Conservation (phyloP, 2,329 filamentous ascomycete genomes). For the Colletotrichum brevisporum region DNA sequence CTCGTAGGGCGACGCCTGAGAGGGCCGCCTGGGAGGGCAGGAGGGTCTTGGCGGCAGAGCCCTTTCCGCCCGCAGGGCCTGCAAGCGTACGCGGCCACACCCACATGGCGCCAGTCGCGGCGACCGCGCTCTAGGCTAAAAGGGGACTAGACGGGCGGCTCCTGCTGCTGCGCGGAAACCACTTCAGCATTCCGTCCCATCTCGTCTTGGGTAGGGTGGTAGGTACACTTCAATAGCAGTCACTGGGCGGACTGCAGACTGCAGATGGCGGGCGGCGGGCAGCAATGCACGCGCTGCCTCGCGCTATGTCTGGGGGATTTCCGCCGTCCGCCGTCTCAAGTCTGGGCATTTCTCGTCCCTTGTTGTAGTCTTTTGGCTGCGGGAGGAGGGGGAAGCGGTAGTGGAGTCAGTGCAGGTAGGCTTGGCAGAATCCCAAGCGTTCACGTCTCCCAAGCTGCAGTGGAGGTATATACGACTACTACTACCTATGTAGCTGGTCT, state of each 20-base stretch:
- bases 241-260: not conserved
- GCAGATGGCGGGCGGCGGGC: not conserved
- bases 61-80: conserved; percentile 30
- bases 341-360: conserved; percentile 18
- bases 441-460: no score
- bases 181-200: not conserved
- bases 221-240: not conserved
- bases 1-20: conserved; percentile 6
- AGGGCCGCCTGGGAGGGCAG: not conserved
- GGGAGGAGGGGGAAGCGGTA: conserved; percentile 9
- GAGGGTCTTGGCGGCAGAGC: conserved; percentile 32
- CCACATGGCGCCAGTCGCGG: conserved; percentile 30
- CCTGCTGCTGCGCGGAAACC: not conserved
- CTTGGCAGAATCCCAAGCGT: conserved; percentile 4
- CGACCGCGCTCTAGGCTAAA: conserved; percentile 10
- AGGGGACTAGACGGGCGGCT: conserved; percentile 11
- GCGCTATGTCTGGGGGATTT: not conserved
- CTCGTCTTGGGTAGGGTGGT: no score
- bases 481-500: not conserved
- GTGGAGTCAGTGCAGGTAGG: not conserved
- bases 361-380: conserved; percentile 1
- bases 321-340: conserved; percentile 15
- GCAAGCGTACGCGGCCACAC: conserved; percentile 37
- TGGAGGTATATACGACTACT: not conserved
- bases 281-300: not conserved